Conservation (phyloP, 75 land plant genomes). For the Ceratopteris richardii region DNA sequence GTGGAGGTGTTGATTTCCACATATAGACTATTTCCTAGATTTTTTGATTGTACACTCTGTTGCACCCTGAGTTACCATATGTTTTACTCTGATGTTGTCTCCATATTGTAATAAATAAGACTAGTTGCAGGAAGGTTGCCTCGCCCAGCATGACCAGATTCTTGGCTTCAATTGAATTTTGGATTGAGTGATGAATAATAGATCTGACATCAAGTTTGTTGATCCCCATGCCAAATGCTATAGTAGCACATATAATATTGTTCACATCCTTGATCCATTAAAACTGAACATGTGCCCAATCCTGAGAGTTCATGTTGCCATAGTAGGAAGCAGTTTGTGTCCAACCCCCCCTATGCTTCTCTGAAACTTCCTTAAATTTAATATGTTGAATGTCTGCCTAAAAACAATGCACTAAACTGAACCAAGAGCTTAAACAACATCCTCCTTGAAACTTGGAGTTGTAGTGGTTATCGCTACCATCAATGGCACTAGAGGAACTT, state of each 20-base stretch:
- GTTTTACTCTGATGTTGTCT: too few relatives aligned
- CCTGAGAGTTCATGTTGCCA: slow-evolving; percentile 84
- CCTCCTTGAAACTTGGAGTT: slow-evolving; percentile 90
- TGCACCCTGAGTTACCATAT: too few relatives aligned
- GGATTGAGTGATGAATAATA: slow-evolving; percentile 96
- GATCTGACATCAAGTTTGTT: slow-evolving; percentile 98
- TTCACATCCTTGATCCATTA: slow-evolving; percentile 97
- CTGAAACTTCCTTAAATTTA: slow-evolving; percentile 81
- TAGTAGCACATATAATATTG: slow-evolving; percentile 92
- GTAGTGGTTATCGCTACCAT: slow-evolving; percentile 95
- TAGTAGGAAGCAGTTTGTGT: slow-evolving; percentile 90
- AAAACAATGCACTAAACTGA: slow-evolving; percentile 76
- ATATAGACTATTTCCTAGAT: too few relatives aligned
- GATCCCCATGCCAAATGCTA: slow-evolving; percentile 99
- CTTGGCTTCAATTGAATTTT: slow-evolving; percentile 99
- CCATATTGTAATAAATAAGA: slow-evolving; percentile 83
- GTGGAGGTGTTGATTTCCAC: too few relatives aligned
- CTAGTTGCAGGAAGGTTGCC: slow-evolving; percentile 90
- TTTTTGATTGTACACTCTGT: too few relatives aligned
- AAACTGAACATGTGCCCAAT: slow-evolving; percentile 71
- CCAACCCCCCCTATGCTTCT: slow-evolving; percentile 77
- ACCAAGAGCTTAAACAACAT: slow-evolving; percentile 96
- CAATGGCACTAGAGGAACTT: slow-evolving; percentile 67
- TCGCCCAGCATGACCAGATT: slow-evolving; percentile 99
- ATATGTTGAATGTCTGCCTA: slow-evolving; percentile 88